Percentiles rank a stretch among this genome's conserved stretches.
These are phyloP conservation scores for Acanthamoeba lenticulata DNA, from an alignment of 208 protist species.

Conservation along the genomic window DNA sequence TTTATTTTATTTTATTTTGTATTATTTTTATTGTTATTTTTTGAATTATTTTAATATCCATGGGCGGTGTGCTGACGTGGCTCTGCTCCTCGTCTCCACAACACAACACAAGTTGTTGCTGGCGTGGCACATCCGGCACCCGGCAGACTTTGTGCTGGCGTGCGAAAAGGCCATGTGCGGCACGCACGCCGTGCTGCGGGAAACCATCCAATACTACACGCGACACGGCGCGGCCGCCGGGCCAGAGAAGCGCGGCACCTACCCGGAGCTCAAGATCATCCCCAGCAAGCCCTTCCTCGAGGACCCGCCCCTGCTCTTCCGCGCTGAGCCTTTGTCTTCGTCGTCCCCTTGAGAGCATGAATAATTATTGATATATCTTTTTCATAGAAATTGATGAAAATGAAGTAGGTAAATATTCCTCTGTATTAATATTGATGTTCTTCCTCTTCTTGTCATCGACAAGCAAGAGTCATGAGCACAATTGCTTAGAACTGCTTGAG, in stretches of 20 bases:
- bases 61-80: neutral
- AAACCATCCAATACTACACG: slow-evolving; percentile 20
- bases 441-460: too few relatives aligned
- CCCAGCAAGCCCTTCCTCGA: neutral
- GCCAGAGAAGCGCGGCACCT: neutral
- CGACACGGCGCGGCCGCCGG: neutral
- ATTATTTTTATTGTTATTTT: too few relatives aligned
- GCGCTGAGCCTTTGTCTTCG: too few relatives aligned
- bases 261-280: slow-evolving; percentile 3
- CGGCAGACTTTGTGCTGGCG: slow-evolving; percentile 55
- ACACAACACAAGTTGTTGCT: slow-evolving; percentile 65
- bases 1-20: too few relatives aligned
- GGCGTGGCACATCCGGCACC: slow-evolving; percentile 2
- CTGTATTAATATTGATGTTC: too few relatives aligned
- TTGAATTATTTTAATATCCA: too few relatives aligned
- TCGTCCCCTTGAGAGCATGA: too few relatives aligned
- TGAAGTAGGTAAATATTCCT: too few relatives aligned
- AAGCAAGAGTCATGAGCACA: neutral
- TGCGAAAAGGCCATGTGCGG: slow-evolving; percentile 65
- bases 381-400: too few relatives aligned
- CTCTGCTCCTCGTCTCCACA: neutral
- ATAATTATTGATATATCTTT: too few relatives aligned
- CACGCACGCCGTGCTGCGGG: slow-evolving; percentile 62
- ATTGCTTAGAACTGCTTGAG: neutral
- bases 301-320: neutral